Evolutionary conservation across 306 rosid species (phyloP), one percentile per base, ranked within the genome.

Genomic region (Oxytropis ochrocephala): DNA sequence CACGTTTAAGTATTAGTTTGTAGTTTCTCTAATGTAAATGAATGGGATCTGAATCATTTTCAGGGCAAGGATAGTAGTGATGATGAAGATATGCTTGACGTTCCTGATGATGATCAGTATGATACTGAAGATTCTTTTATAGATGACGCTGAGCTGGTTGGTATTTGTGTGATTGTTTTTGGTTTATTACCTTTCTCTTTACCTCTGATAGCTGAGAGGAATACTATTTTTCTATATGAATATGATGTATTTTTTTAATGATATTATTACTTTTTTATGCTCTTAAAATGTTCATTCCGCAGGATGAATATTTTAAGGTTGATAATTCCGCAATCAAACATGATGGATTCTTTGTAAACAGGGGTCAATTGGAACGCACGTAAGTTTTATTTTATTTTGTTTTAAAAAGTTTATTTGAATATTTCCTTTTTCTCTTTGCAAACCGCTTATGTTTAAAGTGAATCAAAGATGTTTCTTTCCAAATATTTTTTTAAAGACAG

Each of bases 91-190:
- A 48, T 69, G 74, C 80, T 53, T 57, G 90, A 89, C 58, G 73
- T 81, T 83, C 97, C 95, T 13, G 96, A 94, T 72, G 99, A 94
- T 53, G 96, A 94, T 87, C 99, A 91, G 67, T 94, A 94, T 81
- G 99, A 94, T 71, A 94, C 99, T 0, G 97, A 94, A 69, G 99
- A 94, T 84, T 94, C 99, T 52, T 94, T 94, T 77, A 94, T 94
- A 61, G 99, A 94, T 38, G 99, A 94, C 72, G 92, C 95, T 24
- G 97, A 94, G 84, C 85, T 94, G 99, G 97, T 94, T 47, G 74
- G 92, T 85, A 41, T 78, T 61, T 70, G 13, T 38, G 50, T 24
- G 57, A 11, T 19, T 36, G 39, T 46, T 42, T 64, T 64, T 42
- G 73, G 67, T 56, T 47, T 73, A 41, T 80, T 72, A 18, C 41